phyloP scores from a whole-genome alignment of 129 eudicot genomes.

The Centella asiatica region DNA sequence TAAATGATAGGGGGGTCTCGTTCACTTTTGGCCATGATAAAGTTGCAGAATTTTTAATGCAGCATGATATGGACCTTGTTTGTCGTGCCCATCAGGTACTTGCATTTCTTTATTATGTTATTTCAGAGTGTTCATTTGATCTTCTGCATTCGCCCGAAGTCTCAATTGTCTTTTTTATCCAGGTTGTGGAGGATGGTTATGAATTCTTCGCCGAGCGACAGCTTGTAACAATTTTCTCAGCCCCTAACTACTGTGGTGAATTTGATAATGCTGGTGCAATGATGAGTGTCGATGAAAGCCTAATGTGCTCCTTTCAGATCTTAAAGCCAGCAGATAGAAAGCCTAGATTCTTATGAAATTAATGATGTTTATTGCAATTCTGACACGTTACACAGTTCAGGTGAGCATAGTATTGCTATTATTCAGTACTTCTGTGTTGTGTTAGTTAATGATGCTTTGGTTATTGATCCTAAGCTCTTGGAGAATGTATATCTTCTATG shows the following conservation, averaged over 20 bases:
- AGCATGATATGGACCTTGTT: conserved; percentile 77
- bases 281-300: conserved; percentile 85
- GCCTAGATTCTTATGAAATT: conserved; percentile 45
- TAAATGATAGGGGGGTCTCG: conserved; percentile 76
- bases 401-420: conserved; percentile 25
- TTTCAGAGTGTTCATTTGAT: background rate
- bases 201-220: conserved; percentile 79
- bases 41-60: conserved; percentile 67
- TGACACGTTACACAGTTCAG: conserved; percentile 22
- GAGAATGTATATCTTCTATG: background rate
- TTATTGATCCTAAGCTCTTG: too few relatives aligned
- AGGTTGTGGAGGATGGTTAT: conserved; percentile 89
- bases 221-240: conserved; percentile 72
- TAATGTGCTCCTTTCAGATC: conserved; percentile 80
- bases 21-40: conserved; percentile 70
- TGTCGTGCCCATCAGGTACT: conserved; percentile 83
- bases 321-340: conserved; percentile 61
- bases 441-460: too few relatives aligned
- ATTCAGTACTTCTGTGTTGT: background rate
- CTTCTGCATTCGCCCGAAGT: background rate
- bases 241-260: conserved; percentile 79
- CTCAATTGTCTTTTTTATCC: conserved; percentile 12
- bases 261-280: conserved; percentile 85
- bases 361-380: conserved; percentile 12
- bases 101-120: background rate